Evolutionary conservation across 768 basidiomycete genomes (phyloP), one percentile per base, ranked within the genome.

Genomic region (Erythrobasidium yunnanense): DNA sequence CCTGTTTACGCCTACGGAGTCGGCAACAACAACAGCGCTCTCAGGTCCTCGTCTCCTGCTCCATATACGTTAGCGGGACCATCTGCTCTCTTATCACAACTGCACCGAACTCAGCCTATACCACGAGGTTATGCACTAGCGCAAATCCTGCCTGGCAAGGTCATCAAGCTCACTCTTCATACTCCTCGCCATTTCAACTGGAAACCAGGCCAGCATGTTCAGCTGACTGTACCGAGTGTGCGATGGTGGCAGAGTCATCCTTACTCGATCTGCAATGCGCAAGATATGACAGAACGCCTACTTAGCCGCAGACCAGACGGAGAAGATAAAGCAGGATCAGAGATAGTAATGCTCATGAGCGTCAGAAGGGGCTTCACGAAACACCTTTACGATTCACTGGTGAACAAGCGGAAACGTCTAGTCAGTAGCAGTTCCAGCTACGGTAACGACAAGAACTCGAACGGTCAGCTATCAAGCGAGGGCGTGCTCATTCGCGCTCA

Each of bases 151-250:
- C 82, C 87, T 0, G 87, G 87, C 7, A 79, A 81, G 2, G 86
- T 84, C 3, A 76, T 88, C 18, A 83, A 87, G 46, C 74, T 88
- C n/a, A 83, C 84, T 0, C 76, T 87, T 42, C 77, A 83, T 60
- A 78, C 84, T 0, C 80, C 83, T 0, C 79, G 81, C 1, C 80
- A 79, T 54, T 73, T 85, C 53, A 74, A 78, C 0, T 88, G 87
- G 87, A 80, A 83, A 0, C 83, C 87, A 1, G 87, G 87, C n/a
- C 87, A 88, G 74, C 85, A 87, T 74, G 83, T 88, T 70, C 78
- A 85, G 23, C 78, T 89, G 67, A 81, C 78, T 55, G 78, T 87
- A 20, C 87, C 87, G 0, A 80, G 80, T 30, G 77, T 89, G 27
- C 83, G 84, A 2, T 77, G 76, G 33, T 78, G 84, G 71, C 80